Base-by-base conservation (phyloP, 345 rosid species). In the Citrus sp. region DNA sequence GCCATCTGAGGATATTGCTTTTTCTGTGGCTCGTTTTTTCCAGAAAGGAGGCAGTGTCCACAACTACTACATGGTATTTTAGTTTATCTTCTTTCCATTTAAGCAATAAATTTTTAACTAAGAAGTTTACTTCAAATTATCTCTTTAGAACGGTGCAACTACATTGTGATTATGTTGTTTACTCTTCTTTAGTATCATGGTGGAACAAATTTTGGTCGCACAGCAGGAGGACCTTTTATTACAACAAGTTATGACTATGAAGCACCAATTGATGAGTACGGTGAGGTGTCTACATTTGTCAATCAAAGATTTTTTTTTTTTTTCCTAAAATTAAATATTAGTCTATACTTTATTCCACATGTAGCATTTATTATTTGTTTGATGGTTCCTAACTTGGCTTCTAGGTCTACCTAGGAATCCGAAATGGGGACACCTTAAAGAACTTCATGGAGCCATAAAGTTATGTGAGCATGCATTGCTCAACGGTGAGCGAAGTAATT, bases 211-310 rank as follows among this genome's bases (percentile, higher is more conserved):
- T 96, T 96, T 77, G 98, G 94, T 66, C 96, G 99, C 70, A 96
- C 99, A 68, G 74, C 97, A 72, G 98, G 98, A 55, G 98, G 98
- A 76, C 98, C 97, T 32, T 96, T 96, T 77, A 92, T 96, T 74
- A 94, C 99, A 37, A 93, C 98, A 67, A 93, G 98, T 84, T 96
- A 96, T 85, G 99, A 96, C 82, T 93, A 96, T 58, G 99, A 95
- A 78, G 99, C 99, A 76, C 99, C 99, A 0, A 91, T 96, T 56
- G 99, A 96, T 87, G 99, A 96, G 82, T 96, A 96, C 78, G 99
- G 99, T 96, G 70, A 86, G 87, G 71, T 59, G 40, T 67, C 63
- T 73, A 34, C 66, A 60, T 51, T 68, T 59, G 16, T 46, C 51
- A 3, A 3, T 46, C 18, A 13, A 46, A 46, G 51, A 9, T 9